Evolutionary conservation across 164 flowering plant species (phyloP), one percentile per base, ranked within the genome.

Genomic region (Stephania yunnanensis): DNA sequence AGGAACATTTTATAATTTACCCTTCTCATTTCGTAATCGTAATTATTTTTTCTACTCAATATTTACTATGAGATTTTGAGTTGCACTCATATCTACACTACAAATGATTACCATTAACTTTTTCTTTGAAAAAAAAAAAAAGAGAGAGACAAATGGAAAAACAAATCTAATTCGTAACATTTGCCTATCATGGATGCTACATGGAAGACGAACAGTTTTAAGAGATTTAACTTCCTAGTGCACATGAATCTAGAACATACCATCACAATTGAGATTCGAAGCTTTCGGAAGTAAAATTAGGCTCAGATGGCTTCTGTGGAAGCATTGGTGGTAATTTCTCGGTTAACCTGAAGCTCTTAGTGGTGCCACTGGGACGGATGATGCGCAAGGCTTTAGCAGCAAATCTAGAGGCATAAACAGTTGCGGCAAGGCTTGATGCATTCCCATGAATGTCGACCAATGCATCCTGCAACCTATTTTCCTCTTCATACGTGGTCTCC

Each of bases 341-440:
- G 5, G 80, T 78, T 78, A 84, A 30, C 81, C 86, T 82, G 42
- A 77, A 36, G 42, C 42, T 45, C 76, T 80, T 87, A 20, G 78
- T 82, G 9, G 81, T 46, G 17, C 78, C 68, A 69, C 76, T 83
- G 6, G 81, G 78, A 20, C 91, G 74, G 64, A 89, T 25, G 10
- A 81, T 73, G 10, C 88, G 82, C 6, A 90, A 80, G 6, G 82
- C 84, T 82, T 91, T 92, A 20, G 94, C 92, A 46, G 97, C 97
- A 69, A 92, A 91, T 15, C 89, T 73, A 5, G 97, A 89, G 2
- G 94, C 94, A 74, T 89, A 92, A 15, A 91, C 87, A 63, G 97
- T 86, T 72, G 94, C 95, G 7, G 92, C 92, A 10, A 92, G 82
- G 81, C 95, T 92, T 1, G 90, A 92, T 1, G 92, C 85, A 74